These are phyloP conservation scores for Malus domestica DNA, from an alignment of 306 rosid genomes.

Conservation along the genomic window ASM211411v1 NC_041803.1:11152501-11153000, in stretches of 20 bases:
- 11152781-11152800: conserved; percentile 7
- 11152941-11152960: conserved; percentile 7
- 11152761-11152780: conserved; percentile 4
- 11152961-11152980: not conserved
- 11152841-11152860: not conserved
- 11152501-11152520: conserved; percentile 6
- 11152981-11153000: not conserved
- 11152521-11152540: not conserved
- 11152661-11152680: conserved; percentile 39
- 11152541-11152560: not conserved
- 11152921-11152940: not conserved
- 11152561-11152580: not conserved
- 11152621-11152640: conserved; percentile 30
- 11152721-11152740: not conserved
- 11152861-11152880: conserved; percentile 9
- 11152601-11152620: conserved; percentile 35
- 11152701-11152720: not conserved
- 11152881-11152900: not conserved
- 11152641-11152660: conserved; percentile 16
- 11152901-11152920: not conserved
- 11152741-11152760: conserved; percentile 5
- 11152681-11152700: conserved; percentile 20
- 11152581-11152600: not conserved
- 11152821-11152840: not conserved
- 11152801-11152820: not conserved